These are phyloP conservation scores for Candida sojae DNA, from an alignment of 1,139 yeast genomes.

Conservation along the genomic window DNA sequence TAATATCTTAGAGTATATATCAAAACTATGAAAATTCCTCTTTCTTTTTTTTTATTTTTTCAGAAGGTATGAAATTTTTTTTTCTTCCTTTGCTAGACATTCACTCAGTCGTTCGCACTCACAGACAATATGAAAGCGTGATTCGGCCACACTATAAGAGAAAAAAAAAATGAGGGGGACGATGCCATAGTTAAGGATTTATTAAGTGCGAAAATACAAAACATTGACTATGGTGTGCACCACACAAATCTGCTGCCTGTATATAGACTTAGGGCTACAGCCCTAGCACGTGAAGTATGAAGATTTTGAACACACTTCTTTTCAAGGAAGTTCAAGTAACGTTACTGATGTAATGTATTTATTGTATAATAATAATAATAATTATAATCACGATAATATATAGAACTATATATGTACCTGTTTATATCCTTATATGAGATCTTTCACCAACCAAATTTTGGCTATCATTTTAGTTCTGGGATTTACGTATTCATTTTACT, in stretches of 20 bases:
- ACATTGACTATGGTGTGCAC: background rate
- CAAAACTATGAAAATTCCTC: slow-evolving; percentile 15
- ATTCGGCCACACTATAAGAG: background rate
- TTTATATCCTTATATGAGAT: too few relatives aligned
- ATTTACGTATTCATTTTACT: slow-evolving; percentile 15
- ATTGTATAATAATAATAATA: too few relatives aligned
- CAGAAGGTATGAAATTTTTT: slow-evolving; percentile 1
- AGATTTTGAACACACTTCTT: background rate
- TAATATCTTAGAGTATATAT: slow-evolving; percentile 10
- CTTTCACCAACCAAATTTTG: too few relatives aligned
- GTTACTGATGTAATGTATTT: too few relatives aligned
- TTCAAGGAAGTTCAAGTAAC: too few relatives aligned
- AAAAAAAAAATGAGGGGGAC: background rate
- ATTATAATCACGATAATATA: too few relatives aligned
- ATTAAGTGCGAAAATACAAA: slow-evolving; percentile 2
- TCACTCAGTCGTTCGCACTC: background rate
- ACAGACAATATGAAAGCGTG: background rate
- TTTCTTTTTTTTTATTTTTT: slow-evolving; percentile 1
- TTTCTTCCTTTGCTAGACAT: background rate
- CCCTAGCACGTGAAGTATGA: slow-evolving; percentile 3
- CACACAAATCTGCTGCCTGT: background rate
- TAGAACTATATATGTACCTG: too few relatives aligned
- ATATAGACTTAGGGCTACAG: slow-evolving; percentile 9
- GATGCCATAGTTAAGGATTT: background rate
- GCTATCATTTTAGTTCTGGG: too few relatives aligned